Base-by-base conservation (phyloP, 2,329 filamentous ascomycete species). In the Orbilia oligospora region DNA sequence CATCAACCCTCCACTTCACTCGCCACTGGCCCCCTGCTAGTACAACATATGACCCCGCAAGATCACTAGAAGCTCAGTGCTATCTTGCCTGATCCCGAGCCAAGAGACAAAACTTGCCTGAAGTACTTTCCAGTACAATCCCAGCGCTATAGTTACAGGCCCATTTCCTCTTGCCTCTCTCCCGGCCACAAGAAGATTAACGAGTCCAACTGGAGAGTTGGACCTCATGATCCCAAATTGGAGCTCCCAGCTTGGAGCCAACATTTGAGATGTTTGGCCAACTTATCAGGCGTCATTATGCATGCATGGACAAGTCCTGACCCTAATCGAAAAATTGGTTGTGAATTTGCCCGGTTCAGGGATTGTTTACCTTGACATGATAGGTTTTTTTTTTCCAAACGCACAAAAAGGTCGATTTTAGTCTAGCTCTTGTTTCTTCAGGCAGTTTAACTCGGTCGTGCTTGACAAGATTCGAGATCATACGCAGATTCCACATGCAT, bases 271-370 rank as follows among this genome's bases (percentile, higher is more conserved):
- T 12, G n/a, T 30, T 14, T 27, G 46, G 46, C 30, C 30, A 48
- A 36, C 38, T 48, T 48, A 63, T 71, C 68, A 71, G 68, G 68
- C 68, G 68, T 71, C 68, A 71, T 71, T 64, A 71, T 71, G 68
- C 68, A 71, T 61, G 56, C 56, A 61, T 24, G 56, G 16, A 30
- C 33, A 27, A 48, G 51, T 22, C 16, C 55, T 44, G 38, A 16
- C 41, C 53, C 68, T 49, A 41, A 63, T 71, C 44, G 18, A 12
- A 22, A 70, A 61, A 16, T 44, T 36, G 9, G 36, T n/a, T 18
- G 41, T 46, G 20, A 20, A 49, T 61, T 58, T 27, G 51, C 51
- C 66, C 24, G 46, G 46, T 53, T 22, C 66, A 36, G 66, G 66
- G 48, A 53, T 38, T 67, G 12, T 67, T 67, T 36, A 44, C 56